phyloP scores from a whole-genome alignment of 352 stramenopile genomes.

The Salisapilia sapeloensis region DNA sequence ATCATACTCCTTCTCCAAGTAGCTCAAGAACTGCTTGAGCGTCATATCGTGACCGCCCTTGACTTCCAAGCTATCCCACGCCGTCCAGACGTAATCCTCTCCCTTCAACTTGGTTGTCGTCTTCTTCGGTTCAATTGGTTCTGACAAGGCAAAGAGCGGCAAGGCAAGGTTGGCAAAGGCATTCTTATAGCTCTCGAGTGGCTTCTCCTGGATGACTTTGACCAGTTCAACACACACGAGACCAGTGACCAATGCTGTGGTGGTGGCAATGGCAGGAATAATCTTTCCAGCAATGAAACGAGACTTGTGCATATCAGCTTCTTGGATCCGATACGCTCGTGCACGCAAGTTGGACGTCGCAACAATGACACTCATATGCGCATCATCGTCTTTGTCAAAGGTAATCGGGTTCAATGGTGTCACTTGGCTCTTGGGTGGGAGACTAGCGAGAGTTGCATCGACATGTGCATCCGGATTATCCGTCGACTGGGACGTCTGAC shows the following conservation, averaged over 20 bases:
- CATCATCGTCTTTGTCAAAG: slow-evolving; percentile 98
- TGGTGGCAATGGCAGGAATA: slow-evolving; percentile 99
- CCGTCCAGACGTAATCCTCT: slow-evolving; percentile 93
- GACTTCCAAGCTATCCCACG: slow-evolving; percentile 95
- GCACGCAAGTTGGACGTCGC: slow-evolving; percentile 94
- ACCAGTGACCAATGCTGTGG: slow-evolving; percentile 96
- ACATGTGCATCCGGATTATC: slow-evolving; percentile 79
- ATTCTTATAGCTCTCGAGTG: slow-evolving; percentile 95
- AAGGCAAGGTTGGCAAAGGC: slow-evolving; percentile 97
- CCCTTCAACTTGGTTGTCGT: slow-evolving; percentile 88
- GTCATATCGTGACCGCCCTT: slow-evolving; percentile 94
- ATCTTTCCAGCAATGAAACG: slow-evolving; percentile 99
- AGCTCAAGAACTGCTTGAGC: slow-evolving; percentile 89
- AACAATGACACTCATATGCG: slow-evolving; percentile 96
- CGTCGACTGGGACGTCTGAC: slow-evolving; percentile 9
- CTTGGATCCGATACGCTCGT: slow-evolving; percentile 96
- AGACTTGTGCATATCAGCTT: slow-evolving; percentile 94
- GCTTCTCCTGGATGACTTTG: slow-evolving; percentile 86
- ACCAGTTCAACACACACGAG: slow-evolving; percentile 97
- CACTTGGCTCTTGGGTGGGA: slow-evolving; percentile 86
- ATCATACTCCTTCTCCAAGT: slow-evolving; percentile 93
- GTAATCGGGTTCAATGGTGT: slow-evolving; percentile 91
- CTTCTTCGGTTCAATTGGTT: slow-evolving; percentile 89
- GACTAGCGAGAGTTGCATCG: slow-evolving; percentile 56
- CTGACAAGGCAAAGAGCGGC: slow-evolving; percentile 95